A percentile compares a stretch with the other conserved stretches of the same genome.
Conservation (phyloP, 345 rosid species). For the Bruguiera sexangula region DNA sequence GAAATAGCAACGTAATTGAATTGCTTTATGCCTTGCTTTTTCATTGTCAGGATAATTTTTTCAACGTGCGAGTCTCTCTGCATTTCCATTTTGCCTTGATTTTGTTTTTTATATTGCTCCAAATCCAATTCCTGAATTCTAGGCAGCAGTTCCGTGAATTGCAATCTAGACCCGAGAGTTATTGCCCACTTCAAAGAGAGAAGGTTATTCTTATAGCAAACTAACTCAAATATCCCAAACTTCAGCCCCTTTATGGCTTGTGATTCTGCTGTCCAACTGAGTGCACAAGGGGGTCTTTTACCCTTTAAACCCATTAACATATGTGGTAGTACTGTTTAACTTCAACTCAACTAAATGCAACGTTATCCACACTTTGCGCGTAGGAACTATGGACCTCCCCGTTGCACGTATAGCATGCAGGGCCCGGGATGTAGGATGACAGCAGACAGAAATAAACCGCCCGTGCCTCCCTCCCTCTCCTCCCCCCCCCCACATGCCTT, state of each 20-base stretch:
- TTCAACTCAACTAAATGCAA: neutral
- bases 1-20: constrained; percentile 36
- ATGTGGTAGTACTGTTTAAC: neutral
- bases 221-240: neutral
- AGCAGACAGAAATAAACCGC: constrained; percentile 37
- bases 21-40: constrained; percentile 12
- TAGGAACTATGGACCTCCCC: constrained; percentile 17
- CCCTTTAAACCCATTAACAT: neutral
- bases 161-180: neutral
- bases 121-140: constrained; percentile 8
- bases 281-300: neutral
- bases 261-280: neutral
- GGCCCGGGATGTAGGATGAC: constrained; percentile 7
- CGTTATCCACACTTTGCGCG: constrained; percentile 5
- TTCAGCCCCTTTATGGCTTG: neutral
- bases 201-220: neutral
- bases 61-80: neutral
- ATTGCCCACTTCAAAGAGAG: neutral
- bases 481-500: constrained; percentile 30
- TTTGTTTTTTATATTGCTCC: neutral
- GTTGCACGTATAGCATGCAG: too few species aligned
- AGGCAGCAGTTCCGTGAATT: constrained; percentile 4
- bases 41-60: neutral
- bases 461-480: constrained; percentile 21
- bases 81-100: constrained; percentile 2